Evolutionary conservation across 139 green algal genomes (phyloP).

Genomic region (Chlamydomonas incerta): DNA sequence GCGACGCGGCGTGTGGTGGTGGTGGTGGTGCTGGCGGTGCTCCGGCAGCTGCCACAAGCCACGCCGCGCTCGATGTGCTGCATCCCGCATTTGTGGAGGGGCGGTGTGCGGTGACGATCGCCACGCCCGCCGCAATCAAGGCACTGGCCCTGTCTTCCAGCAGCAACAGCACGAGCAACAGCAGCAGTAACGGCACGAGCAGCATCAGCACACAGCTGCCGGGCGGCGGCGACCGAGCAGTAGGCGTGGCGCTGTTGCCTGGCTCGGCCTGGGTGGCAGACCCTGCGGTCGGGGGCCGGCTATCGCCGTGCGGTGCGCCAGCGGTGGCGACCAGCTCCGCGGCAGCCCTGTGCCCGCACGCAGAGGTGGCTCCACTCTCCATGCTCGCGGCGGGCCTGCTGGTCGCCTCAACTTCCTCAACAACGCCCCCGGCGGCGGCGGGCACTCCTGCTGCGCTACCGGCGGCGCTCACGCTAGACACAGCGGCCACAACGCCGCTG

Average conservation of each 20-base stretch:
- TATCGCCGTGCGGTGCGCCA: too few relatives aligned
- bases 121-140: not conserved
- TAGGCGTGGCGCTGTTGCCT: constrained; percentile 10
- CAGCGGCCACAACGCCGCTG: not conserved
- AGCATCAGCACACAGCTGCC: not conserved
- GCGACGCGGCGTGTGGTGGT: not conserved
- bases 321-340: too few relatives aligned
- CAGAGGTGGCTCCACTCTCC: too few relatives aligned
- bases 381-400: too few relatives aligned
- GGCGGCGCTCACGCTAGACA: not conserved
- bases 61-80: not conserved
- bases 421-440: too few relatives aligned
- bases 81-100: not conserved
- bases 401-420: too few relatives aligned
- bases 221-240: too few relatives aligned
- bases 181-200: not conserved
- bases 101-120: constrained; percentile 2
- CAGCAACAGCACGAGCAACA: not conserved
- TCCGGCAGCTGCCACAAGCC: not conserved
- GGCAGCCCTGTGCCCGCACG: too few relatives aligned
- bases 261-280: constrained; percentile 4
- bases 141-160: not conserved
- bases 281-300: too few relatives aligned
- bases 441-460: too few relatives aligned
- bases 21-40: too few relatives aligned